phyloP scores from a whole-genome alignment of 371 early-diverging fungal genomes.

The Zychaea mexicana region DNA sequence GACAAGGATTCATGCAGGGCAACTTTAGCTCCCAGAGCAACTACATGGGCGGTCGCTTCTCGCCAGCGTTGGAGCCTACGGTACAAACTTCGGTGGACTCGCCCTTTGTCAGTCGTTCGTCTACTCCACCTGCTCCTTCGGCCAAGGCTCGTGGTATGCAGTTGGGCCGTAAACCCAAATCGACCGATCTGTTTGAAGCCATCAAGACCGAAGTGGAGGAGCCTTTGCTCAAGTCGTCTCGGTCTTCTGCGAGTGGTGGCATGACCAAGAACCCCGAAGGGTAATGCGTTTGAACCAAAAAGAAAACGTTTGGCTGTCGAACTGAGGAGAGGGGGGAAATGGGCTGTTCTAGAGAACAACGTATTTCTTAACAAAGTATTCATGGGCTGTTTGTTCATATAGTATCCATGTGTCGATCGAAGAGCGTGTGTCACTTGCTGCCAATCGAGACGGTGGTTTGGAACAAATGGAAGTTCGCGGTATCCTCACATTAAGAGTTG shows the following conservation, averaged over 20 bases:
- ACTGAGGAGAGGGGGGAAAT: too few species aligned
- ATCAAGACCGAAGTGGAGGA: constrained; percentile 79
- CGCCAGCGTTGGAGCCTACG: constrained; percentile 51
- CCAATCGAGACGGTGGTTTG: constrained; percentile 92
- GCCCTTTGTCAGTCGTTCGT: constrained; percentile 26
- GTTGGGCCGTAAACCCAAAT: constrained; percentile 86
- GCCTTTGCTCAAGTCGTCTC: constrained; percentile 26
- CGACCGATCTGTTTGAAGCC: constrained; percentile 79
- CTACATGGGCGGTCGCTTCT: constrained; percentile 44
- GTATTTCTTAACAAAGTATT: neutral
- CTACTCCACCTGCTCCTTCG: constrained; percentile 33
- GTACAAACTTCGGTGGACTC: constrained; percentile 36
- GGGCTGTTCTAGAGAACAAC: too few species aligned
- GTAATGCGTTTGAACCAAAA: constrained; percentile 10
- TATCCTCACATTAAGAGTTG: constrained; percentile 77
- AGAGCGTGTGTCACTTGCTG: constrained; percentile 81
- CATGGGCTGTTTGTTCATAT: constrained; percentile 12
- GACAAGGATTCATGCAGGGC: constrained; percentile 58
- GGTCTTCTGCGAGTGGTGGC: constrained; percentile 20
- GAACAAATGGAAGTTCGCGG: constrained; percentile 93
- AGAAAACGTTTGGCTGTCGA: neutral
- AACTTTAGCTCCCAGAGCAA: constrained; percentile 48
- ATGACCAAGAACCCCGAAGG: constrained; percentile 23
- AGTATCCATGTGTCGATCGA: constrained; percentile 87
- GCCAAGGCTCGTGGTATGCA: constrained; percentile 87